Conservation (phyloP, 441 rosid genomes). For the Isatis lusitanica region DNA sequence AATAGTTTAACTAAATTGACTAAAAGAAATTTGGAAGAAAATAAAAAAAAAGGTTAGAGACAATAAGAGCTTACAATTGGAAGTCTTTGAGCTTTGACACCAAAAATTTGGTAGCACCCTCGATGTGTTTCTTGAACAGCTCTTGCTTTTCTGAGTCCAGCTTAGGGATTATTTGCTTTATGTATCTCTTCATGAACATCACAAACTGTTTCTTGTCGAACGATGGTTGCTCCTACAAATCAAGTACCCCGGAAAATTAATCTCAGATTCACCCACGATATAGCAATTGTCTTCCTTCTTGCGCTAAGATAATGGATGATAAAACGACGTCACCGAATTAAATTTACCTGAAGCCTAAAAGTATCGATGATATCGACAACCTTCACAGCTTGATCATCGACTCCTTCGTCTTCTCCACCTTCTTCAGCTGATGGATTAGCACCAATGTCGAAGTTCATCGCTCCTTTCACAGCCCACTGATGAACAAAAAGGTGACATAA, state of each 20-base stretch:
- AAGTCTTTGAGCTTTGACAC: constrained; percentile 72
- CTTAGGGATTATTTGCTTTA: constrained; percentile 62
- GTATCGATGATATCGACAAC: constrained; percentile 88
- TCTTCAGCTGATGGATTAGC: constrained; percentile 97
- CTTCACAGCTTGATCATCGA: constrained; percentile 72
- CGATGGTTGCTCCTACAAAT: constrained; percentile 80
- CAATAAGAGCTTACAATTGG: constrained; percentile 59
- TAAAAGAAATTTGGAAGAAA: not conserved
- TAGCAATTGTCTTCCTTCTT: not conserved
- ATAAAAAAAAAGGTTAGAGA: not conserved
- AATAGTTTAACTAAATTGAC: not conserved
- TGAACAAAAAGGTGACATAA: not conserved
- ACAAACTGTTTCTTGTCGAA: constrained; percentile 85
- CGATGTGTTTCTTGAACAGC: constrained; percentile 67
- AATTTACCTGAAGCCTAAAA: constrained; percentile 71
- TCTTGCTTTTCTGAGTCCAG: constrained; percentile 63
- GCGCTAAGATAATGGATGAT: not conserved
- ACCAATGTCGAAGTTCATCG: constrained; percentile 69
- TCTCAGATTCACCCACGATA: not conserved
- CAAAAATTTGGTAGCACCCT: constrained; percentile 76
- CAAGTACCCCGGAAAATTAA: not conserved
- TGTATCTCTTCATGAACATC: constrained; percentile 62
- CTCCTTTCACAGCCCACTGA: constrained; percentile 89
- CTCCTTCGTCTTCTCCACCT: constrained; percentile 73
- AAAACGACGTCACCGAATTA: not conserved